Evolutionary conservation across 2,329 filamentous ascomycete species (phyloP).

Genomic region (Fusarium ramigenum): DNA sequence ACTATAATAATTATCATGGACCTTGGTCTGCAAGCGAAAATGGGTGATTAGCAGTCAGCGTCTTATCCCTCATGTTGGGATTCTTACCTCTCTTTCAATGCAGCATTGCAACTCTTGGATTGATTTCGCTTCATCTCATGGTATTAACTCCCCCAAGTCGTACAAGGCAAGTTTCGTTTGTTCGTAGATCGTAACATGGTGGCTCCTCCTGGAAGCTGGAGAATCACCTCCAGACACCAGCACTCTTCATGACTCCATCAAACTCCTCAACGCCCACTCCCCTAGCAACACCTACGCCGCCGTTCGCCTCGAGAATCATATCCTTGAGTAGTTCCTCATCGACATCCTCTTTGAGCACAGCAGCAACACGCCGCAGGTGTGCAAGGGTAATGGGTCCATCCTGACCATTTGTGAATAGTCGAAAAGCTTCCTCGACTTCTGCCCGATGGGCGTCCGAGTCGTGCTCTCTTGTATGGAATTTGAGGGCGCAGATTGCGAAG

Average conservation of each 20-base stretch:
- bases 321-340: slow-evolving; percentile 85
- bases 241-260: slow-evolving; percentile 83
- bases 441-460: slow-evolving; percentile 63
- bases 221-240: slow-evolving; percentile 79
- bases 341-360: slow-evolving; percentile 83
- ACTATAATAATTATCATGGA: not conserved
- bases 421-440: slow-evolving; percentile 85
- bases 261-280: slow-evolving; percentile 85
- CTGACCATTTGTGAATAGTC: slow-evolving; percentile 74
- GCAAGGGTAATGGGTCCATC: slow-evolving; percentile 76
- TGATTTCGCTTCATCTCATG: not conserved
- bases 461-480: slow-evolving; percentile 72
- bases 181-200: slow-evolving; percentile 27
- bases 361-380: slow-evolving; percentile 81
- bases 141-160: slow-evolving; percentile 10
- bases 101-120: not conserved
- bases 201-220: not conserved
- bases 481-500: slow-evolving; percentile 86
- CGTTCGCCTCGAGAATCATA: slow-evolving; percentile 96
- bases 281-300: slow-evolving; percentile 73
- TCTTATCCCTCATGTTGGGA: not conserved
- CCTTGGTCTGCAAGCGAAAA: not conserved
- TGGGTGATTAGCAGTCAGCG: not conserved
- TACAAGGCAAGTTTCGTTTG: slow-evolving; percentile 15
- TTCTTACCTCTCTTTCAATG: slow-evolving; percentile 12